These are phyloP conservation scores for Solanum gandarillasii DNA, from an alignment of 257 asterid species.

Conservation along the genomic window DNA sequence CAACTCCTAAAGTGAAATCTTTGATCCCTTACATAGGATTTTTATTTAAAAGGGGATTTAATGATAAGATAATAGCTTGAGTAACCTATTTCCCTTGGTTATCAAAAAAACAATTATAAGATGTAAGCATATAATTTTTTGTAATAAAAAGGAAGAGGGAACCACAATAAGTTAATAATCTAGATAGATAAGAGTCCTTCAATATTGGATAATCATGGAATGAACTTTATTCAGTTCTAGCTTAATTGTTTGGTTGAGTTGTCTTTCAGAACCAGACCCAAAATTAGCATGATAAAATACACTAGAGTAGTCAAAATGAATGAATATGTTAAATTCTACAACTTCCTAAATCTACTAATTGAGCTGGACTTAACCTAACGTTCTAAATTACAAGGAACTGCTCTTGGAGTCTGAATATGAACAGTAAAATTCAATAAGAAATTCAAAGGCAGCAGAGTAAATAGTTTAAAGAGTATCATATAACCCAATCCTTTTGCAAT, in stretches of 20 bases:
- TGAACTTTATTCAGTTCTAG: background rate
- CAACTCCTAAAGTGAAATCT: background rate
- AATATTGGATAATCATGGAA: background rate
- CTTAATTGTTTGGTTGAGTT: background rate
- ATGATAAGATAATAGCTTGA: background rate
- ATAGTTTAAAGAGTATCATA: background rate
- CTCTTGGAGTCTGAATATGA: background rate
- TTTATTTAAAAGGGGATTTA: background rate
- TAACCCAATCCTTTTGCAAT: background rate
- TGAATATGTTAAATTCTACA: background rate
- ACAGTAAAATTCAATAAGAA: background rate
- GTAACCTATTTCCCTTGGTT: background rate
- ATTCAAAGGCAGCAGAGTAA: background rate
- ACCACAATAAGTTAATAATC: background rate
- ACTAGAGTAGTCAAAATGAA: background rate
- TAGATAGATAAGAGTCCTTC: background rate
- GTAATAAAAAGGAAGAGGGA: background rate
- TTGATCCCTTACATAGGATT: background rate
- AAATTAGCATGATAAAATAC: background rate
- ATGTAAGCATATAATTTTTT: background rate
- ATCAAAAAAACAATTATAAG: background rate
- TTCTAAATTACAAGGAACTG: background rate
- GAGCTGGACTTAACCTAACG: background rate
- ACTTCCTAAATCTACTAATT: background rate
- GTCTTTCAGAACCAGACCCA: background rate